Percentiles rank a stretch among this genome's conserved stretches.
Evolutionary conservation across 2,329 filamentous ascomycete species (phyloP).

Genomic region (Chaetothyriales sp.): DNA sequence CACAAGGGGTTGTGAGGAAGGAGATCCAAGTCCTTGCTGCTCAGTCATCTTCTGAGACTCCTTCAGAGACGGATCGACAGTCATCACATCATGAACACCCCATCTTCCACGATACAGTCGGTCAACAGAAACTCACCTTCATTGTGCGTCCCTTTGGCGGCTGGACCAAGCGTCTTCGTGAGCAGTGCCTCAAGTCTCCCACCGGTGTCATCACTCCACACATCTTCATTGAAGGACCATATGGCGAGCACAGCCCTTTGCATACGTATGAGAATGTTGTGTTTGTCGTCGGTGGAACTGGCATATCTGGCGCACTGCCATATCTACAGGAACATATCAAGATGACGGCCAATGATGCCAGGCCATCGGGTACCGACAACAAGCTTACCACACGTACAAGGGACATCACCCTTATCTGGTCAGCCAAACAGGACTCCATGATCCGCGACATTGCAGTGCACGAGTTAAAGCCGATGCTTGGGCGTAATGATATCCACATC

Average conservation of each 20-base stretch:
- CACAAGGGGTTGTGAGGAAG: background rate
- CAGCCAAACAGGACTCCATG: slow-evolving; percentile 22
- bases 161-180: slow-evolving; percentile 35
- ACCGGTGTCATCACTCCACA: slow-evolving; percentile 19
- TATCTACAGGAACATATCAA: slow-evolving; percentile 24
- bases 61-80: slow-evolving; percentile 1
- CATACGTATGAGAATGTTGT: slow-evolving; percentile 38
- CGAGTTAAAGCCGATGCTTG: slow-evolving; percentile 20
- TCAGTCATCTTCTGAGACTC: background rate
- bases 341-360: background rate
- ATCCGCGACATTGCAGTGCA: slow-evolving; percentile 19
- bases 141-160: slow-evolving; percentile 39
- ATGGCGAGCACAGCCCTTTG: slow-evolving; percentile 31
- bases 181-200: slow-evolving; percentile 22
- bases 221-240: slow-evolving; percentile 39
- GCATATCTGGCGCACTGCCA: slow-evolving; percentile 34
- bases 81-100: slow-evolving; percentile 1
- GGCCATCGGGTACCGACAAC: background rate
- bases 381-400: slow-evolving; percentile 12
- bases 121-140: slow-evolving; percentile 30
- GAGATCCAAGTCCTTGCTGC: slow-evolving; percentile 1
- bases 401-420: slow-evolving; percentile 26
- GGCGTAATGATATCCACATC: slow-evolving; percentile 21
- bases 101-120: background rate
- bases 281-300: slow-evolving; percentile 30